Evolutionary conservation across 805 yeast genomes (phyloP).

Genomic region (Zygoascus tannicola): DNA sequence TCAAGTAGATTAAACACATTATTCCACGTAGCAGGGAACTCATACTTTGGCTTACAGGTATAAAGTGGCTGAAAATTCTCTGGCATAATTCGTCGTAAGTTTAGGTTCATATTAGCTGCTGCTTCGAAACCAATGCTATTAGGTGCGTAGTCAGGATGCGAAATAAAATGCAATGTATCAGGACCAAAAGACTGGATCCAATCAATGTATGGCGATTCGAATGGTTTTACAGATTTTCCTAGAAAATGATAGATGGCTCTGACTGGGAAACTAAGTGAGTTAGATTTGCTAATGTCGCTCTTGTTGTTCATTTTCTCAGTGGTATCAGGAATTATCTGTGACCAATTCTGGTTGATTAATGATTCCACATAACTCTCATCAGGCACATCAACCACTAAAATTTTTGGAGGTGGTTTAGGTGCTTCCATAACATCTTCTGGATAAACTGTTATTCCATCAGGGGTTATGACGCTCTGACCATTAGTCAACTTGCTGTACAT

Average conservation of each 20-base stretch:
- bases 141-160: constrained; percentile 60
- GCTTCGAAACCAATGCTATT: constrained; percentile 51
- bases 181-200: constrained; percentile 43
- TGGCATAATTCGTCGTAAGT: constrained; percentile 24
- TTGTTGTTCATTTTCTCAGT: neutral
- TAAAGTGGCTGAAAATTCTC: constrained; percentile 20
- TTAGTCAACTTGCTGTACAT: constrained; percentile 48
- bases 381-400: constrained; percentile 71
- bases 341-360: constrained; percentile 5
- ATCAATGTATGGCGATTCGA: constrained; percentile 32
- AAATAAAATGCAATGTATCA: constrained; percentile 46
- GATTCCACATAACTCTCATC: constrained; percentile 34
- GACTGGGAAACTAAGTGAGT: constrained; percentile 14
- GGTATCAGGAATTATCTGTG: constrained; percentile 16
- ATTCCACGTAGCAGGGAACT: constrained; percentile 11
- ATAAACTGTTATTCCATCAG: constrained; percentile 46
- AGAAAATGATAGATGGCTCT: constrained; percentile 67
- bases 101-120: constrained; percentile 33
- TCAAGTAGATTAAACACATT: constrained; percentile 1
- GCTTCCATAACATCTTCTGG: constrained; percentile 70
- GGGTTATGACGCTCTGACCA: constrained; percentile 49
- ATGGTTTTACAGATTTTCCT: constrained; percentile 49
- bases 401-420: constrained; percentile 45
- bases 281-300: neutral
- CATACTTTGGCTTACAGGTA: constrained; percentile 10